Conservation (phyloP, 208 protist genomes). For the Phytomonas sp. region DNA sequence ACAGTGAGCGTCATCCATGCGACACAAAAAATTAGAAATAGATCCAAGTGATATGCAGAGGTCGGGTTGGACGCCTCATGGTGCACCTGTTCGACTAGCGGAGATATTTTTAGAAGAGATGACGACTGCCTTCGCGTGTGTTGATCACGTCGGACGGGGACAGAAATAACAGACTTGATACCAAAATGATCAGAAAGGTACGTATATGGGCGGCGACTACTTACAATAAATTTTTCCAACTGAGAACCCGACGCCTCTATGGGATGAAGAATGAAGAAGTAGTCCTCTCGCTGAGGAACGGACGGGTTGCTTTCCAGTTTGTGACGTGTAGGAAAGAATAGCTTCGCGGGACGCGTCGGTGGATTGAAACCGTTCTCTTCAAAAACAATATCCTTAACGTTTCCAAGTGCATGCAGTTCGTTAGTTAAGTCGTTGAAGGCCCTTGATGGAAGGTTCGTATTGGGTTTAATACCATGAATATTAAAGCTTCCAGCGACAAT, state of each 20-base stretch:
- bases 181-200: constrained; percentile 90
- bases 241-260: constrained; percentile 23
- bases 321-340: constrained; percentile 81
- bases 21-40: constrained; percentile 23
- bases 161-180: constrained; percentile 29
- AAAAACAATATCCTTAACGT: constrained; percentile 57
- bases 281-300: constrained; percentile 76
- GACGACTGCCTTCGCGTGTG: constrained; percentile 8
- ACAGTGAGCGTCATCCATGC: constrained; percentile 31
- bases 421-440: constrained; percentile 47
- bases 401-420: constrained; percentile 54
- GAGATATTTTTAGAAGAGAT: constrained; percentile 27
- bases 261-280: constrained; percentile 57
- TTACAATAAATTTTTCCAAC: constrained; percentile 79
- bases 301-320: constrained; percentile 52
- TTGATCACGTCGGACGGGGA: constrained; percentile 10
- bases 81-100: constrained; percentile 49
- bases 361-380: constrained; percentile 37
- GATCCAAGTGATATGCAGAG: constrained; percentile 33
- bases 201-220: constrained; percentile 63
- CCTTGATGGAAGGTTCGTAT: constrained; percentile 33
- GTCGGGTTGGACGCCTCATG: constrained; percentile 69
- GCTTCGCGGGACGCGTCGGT: constrained; percentile 62
- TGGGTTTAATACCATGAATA: constrained; percentile 60
- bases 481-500: constrained; percentile 83